Conservation (phyloP, 345 rosid genomes). For the Rhizophora apiculata region DNA sequence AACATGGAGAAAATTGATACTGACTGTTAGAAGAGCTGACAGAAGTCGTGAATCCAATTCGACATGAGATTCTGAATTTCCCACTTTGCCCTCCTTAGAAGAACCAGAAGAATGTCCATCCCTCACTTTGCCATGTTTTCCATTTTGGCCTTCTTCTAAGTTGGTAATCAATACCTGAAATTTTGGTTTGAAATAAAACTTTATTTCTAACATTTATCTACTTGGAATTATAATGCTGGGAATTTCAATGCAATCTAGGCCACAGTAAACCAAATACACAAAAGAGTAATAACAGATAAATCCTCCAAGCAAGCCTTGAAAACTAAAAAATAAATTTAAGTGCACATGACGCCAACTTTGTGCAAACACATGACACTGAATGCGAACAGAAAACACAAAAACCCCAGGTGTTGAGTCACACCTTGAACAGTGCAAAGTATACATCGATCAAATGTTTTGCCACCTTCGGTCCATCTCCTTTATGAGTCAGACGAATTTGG, state of each 20-base stretch:
- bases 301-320: too few species aligned
- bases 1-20: conserved; percentile 18
- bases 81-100: conserved; percentile 35
- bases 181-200: conserved; percentile 16
- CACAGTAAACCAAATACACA: too few species aligned
- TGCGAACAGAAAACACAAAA: too few species aligned
- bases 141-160: conserved; percentile 39
- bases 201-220: conserved; percentile 8
- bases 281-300: too few species aligned
- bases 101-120: conserved; percentile 26
- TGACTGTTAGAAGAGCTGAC: conserved; percentile 80
- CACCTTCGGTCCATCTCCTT: conserved; percentile 86
- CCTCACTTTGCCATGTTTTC: conserved; percentile 26
- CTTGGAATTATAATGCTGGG: background rate
- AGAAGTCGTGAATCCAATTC: conserved; percentile 93
- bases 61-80: conserved; percentile 55
- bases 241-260: background rate
- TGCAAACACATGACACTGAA: too few species aligned
- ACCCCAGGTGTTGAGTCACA: background rate
- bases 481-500: conserved; percentile 68
- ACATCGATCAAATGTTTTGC: conserved; percentile 90
- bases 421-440: conserved; percentile 93
- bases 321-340: too few species aligned
- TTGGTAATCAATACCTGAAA: conserved; percentile 68
- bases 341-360: too few species aligned